phyloP scores from a whole-genome alignment of 2,329 filamentous ascomycete species.

The Ambrosiella xylebori region DNA sequence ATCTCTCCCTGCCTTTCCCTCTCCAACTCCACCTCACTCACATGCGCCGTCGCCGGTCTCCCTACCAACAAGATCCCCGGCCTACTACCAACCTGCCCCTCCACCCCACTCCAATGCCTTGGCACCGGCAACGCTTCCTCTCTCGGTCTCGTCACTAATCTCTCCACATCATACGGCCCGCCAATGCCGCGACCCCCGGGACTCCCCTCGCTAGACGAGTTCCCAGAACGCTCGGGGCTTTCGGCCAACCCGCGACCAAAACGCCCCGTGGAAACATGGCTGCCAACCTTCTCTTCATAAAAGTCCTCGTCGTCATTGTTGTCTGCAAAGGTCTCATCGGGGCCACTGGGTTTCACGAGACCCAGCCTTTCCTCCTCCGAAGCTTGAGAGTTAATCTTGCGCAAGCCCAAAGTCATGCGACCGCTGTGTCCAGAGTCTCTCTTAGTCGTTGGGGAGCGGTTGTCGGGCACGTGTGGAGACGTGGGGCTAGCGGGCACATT shows the following conservation, averaged over 20 bases:
- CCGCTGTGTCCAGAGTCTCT: slow-evolving; percentile 4
- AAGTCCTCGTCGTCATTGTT: slow-evolving; percentile 9
- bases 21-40: neutral
- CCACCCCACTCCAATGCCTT: neutral
- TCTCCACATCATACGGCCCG: slow-evolving; percentile 11
- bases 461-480: slow-evolving; percentile 13
- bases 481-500: too few species aligned
- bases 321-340: slow-evolving; percentile 2
- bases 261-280: neutral
- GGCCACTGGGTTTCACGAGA: slow-evolving; percentile 55
- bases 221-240: neutral
- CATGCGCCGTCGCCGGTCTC: neutral
- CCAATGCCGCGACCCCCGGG: neutral
- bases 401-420: slow-evolving; percentile 1
- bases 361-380: slow-evolving; percentile 74
- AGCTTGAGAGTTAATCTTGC: slow-evolving; percentile 23
- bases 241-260: neutral
- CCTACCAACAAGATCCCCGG: too few species aligned
- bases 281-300: slow-evolving; percentile 7
- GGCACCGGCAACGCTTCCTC: slow-evolving; percentile 6
- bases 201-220: neutral
- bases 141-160: slow-evolving; percentile 3
- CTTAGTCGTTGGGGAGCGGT: neutral
- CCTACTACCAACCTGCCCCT: neutral
- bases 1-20: neutral